Base-by-base conservation (phyloP, 169 alveolate genomes). In the Perkinsus chesapeaki region DNA sequence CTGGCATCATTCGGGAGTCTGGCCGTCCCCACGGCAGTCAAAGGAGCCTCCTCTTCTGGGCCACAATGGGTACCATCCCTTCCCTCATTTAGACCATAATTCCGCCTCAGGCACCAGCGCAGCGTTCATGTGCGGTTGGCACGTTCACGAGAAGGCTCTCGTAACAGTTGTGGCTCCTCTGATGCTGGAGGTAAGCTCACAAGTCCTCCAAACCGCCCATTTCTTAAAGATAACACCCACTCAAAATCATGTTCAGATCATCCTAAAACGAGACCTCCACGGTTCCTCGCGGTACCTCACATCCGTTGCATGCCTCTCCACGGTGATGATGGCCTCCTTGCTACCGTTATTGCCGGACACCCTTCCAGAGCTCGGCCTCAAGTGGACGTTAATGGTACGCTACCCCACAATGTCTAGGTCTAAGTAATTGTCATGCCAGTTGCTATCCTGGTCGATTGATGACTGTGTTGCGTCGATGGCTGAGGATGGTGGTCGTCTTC, bases 131-230 rank as follows among this genome's bases (percentile, higher is more conserved):
- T 92, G 95, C 72, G 97, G 97, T 0, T 96, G 95, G 95, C 97
- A 96, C 93, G 97, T 96, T n/a, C 97, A 96, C 73, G 97, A 96
- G 93, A 96, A 96, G 94, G 97, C 97, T 43, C 92, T 96, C 31
- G 92, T 96, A 91, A 93, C 94, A 90, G 94, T 93, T 37, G 92
- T 95, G 31, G 48, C 94, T 12, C 96, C 96, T 0, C 92, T 95
- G 31, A 60, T 60, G 82, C 31, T 60, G 82, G 82, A 60, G 82
- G 82, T 60, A 16, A 7, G 3, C 7, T n/a, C n/a, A n/a, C n/a
- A n/a, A n/a, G n/a, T n/a, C n/a, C n/a, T n/a, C n/a, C n/a, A n/a
- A n/a, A n/a, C n/a, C n/a, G n/a, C n/a, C n/a, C n/a, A n/a, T n/a
- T 5, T 27, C 82, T 60, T 1, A 9, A 27, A 7, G 31, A 1